These are phyloP conservation scores for Didymella exigua DNA, from an alignment of 2,329 filamentous ascomycete species.

Conservation along the genomic window DNA sequence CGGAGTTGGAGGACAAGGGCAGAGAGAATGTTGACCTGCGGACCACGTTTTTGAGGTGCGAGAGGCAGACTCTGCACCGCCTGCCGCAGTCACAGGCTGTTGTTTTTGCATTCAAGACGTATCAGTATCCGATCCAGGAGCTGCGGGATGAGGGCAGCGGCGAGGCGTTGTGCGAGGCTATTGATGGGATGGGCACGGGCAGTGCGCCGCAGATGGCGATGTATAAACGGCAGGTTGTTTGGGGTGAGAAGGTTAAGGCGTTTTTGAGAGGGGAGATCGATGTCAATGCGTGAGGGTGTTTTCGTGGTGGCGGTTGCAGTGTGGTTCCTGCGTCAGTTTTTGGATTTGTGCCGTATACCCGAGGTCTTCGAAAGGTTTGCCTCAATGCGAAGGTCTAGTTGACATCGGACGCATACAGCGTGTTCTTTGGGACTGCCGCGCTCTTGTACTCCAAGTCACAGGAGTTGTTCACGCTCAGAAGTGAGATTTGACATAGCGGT, in stretches of 20 bases:
- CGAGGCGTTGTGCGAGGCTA: slow-evolving; percentile 60
- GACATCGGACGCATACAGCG: too few relatives aligned
- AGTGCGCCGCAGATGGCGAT: slow-evolving; percentile 63
- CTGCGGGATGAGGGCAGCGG: slow-evolving; percentile 63
- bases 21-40: slow-evolving; percentile 49
- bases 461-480: too few relatives aligned
- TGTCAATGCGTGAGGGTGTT: slow-evolving; percentile 6
- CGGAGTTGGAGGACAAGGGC: slow-evolving; percentile 38
- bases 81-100: slow-evolving; percentile 60
- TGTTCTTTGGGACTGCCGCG: too few relatives aligned
- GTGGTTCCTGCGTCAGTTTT: not conserved
- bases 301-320: not conserved
- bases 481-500: too few relatives aligned
- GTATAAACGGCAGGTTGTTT: slow-evolving; percentile 64
- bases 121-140: slow-evolving; percentile 61
- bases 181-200: slow-evolving; percentile 64
- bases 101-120: slow-evolving; percentile 68
- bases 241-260: slow-evolving; percentile 61
- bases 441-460: too few relatives aligned
- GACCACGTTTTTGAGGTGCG: slow-evolving; percentile 58
- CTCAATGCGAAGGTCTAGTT: slow-evolving; percentile 1
- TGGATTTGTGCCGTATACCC: slow-evolving; percentile 2
- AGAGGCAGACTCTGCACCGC: slow-evolving; percentile 67
- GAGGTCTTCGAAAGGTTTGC: slow-evolving; percentile 9
- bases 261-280: slow-evolving; percentile 51